Evolutionary conservation across 768 basidiomycete genomes (phyloP).

Genomic region (Paxillus ammoniavirescens): DNA sequence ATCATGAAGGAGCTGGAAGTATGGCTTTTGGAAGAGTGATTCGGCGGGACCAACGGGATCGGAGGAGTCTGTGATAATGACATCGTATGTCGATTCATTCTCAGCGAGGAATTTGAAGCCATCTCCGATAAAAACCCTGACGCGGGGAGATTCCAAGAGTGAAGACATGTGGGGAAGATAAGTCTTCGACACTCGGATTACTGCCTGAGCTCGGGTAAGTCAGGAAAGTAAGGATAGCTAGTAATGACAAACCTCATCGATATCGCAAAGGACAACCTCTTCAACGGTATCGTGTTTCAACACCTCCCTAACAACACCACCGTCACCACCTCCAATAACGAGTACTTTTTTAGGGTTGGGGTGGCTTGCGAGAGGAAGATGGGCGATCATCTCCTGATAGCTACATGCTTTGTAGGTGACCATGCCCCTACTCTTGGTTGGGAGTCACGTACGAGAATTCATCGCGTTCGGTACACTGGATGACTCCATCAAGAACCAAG

Average conservation of each 20-base stretch:
- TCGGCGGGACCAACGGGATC: slow-evolving; percentile 97
- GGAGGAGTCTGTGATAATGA: slow-evolving; percentile 98
- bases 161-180: slow-evolving; percentile 94
- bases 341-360: slow-evolving; percentile 95
- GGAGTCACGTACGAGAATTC: slow-evolving; percentile 86
- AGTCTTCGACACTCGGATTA: slow-evolving; percentile 89
- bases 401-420: slow-evolving; percentile 37
- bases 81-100: slow-evolving; percentile 86
- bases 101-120: slow-evolving; percentile 96
- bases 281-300: slow-evolving; percentile 92
- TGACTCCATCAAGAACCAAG: slow-evolving; percentile 89
- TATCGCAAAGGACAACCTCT: slow-evolving; percentile 93
- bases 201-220: slow-evolving; percentile 54
- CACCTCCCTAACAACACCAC: slow-evolving; percentile 96
- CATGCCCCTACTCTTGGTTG: not conserved
- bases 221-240: not conserved
- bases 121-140: slow-evolving; percentile 86
- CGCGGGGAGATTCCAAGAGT: slow-evolving; percentile 76
- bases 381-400: slow-evolving; percentile 99
- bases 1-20: slow-evolving; percentile 92
- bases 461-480: slow-evolving; percentile 97
- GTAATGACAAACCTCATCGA: slow-evolving; percentile 72
- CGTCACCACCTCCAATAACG: slow-evolving; percentile 98
- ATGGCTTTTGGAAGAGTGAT: slow-evolving; percentile 93
- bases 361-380: slow-evolving; percentile 93